Percentiles rank a stretch among this genome's conserved stretches.
Evolutionary conservation across 495 filamentous ascomycete species (phyloP).

Genomic region (Usnea hakonensis): DNA sequence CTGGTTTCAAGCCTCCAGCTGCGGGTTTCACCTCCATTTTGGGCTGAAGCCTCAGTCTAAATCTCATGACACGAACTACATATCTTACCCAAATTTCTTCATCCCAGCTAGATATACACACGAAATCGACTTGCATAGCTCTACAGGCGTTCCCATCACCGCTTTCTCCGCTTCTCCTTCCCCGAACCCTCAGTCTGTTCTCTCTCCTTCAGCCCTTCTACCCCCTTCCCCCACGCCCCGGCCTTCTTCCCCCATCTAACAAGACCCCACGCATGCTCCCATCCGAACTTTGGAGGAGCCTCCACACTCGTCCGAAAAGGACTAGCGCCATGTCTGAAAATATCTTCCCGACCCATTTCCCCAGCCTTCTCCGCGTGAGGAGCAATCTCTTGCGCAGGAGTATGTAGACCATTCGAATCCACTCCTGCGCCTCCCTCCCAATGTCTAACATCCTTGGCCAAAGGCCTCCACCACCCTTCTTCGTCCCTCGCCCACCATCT

Average conservation of each 20-base stretch:
- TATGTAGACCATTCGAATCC: constrained; percentile 2
- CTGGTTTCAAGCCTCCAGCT: background rate
- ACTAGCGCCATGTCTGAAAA: constrained; percentile 34
- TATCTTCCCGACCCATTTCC: constrained; percentile 17
- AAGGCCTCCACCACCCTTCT: constrained; percentile 56
- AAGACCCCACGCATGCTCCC: constrained; percentile 47
- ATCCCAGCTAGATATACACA: background rate
- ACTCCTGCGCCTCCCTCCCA: constrained; percentile 42
- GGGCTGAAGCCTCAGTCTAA: background rate
- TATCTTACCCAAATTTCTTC: background rate
- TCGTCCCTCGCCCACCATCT: constrained; percentile 52
- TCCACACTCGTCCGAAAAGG: constrained; percentile 38
- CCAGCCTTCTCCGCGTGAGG: constrained; percentile 33
- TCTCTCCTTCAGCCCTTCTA: constrained; percentile 36
- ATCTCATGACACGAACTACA: background rate
- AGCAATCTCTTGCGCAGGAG: constrained; percentile 21
- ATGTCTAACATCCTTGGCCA: constrained; percentile 46
- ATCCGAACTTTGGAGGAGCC: constrained; percentile 40
- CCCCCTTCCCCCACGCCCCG: constrained; percentile 44
- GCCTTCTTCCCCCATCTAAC: constrained; percentile 47
- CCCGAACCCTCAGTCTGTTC: constrained; percentile 5
- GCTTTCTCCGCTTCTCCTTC: background rate
- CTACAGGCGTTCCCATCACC: background rate
- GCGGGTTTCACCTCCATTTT: background rate
- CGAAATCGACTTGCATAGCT: background rate